Conservation (phyloP, 352 stramenopile genomes). For the Phytophthora multivora region DNA sequence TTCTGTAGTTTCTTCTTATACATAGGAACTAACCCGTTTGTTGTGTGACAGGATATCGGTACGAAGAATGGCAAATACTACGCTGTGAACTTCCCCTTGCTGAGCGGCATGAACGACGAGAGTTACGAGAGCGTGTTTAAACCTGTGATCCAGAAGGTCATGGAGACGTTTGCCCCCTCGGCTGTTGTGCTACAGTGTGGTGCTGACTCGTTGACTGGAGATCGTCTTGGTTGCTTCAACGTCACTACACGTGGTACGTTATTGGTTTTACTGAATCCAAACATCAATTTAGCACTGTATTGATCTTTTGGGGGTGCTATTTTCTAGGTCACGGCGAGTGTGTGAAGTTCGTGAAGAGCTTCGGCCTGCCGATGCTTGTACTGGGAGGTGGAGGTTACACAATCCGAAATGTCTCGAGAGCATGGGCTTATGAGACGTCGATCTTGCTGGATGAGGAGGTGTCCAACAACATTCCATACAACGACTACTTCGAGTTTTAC, state of each 20-base stretch:
- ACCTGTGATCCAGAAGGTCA: slow-evolving; percentile 94
- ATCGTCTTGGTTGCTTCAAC: slow-evolving; percentile 98
- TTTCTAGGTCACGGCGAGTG: slow-evolving; percentile 71
- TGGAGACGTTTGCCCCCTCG: slow-evolving; percentile 87
- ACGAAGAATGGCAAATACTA: slow-evolving; percentile 95
- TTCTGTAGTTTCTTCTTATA: slow-evolving; percentile 1
- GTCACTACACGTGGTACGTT: slow-evolving; percentile 84
- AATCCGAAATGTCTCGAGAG: slow-evolving; percentile 90
- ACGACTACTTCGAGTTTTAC: slow-evolving; percentile 89
- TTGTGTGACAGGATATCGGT: slow-evolving; percentile 89
- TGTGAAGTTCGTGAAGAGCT: slow-evolving; percentile 88
- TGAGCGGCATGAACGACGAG: slow-evolving; percentile 96
- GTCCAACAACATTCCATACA: slow-evolving; percentile 84
- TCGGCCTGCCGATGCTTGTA: slow-evolving; percentile 83
- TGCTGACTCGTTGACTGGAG: slow-evolving; percentile 96
- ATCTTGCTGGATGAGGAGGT: slow-evolving; percentile 90
- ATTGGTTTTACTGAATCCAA: background rate
- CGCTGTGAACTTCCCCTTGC: slow-evolving; percentile 96
- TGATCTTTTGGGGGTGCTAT: background rate
- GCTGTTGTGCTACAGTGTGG: slow-evolving; percentile 98
- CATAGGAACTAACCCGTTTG: background rate
- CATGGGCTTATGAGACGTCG: slow-evolving; percentile 98
- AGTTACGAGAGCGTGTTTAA: slow-evolving; percentile 97
- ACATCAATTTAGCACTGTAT: background rate
- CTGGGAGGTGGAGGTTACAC: slow-evolving; percentile 87